A percentile compares a stretch with the other conserved stretches of the same genome.
Conservation (phyloP, 2,329 filamentous ascomycete species). For the Xylariaceae sp. region DNA sequence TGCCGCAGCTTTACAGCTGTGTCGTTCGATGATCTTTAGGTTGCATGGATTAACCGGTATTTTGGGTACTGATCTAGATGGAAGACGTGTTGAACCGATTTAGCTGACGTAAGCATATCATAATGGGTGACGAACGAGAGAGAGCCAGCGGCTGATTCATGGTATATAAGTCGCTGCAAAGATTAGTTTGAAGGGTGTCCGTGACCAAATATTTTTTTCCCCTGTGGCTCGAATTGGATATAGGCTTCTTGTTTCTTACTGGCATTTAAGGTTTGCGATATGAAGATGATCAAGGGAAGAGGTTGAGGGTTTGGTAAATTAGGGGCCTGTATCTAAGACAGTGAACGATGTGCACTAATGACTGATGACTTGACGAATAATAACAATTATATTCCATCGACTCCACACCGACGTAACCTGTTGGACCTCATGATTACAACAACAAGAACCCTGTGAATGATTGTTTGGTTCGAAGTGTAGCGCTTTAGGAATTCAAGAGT, state of each 20-base stretch:
- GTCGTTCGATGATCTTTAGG: neutral
- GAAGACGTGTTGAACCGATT: neutral
- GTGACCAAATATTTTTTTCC: neutral
- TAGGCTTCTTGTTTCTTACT: neutral
- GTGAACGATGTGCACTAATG: conserved; percentile 12
- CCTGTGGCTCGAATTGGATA: conserved; percentile 7
- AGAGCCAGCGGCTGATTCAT: neutral
- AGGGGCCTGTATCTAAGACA: conserved; percentile 24
- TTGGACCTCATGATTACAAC: no score
- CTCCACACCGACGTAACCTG: no score
- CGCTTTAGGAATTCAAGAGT: no score
- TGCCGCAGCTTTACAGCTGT: neutral
- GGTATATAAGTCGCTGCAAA: neutral
- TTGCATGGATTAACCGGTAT: neutral
- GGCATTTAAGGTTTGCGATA: neutral
- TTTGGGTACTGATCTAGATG: neutral
- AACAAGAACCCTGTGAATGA: no score
- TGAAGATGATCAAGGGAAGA: conserved; percentile 2
- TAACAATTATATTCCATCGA: no score
- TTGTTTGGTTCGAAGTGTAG: no score
- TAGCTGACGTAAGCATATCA: neutral
- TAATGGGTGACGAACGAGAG: neutral
- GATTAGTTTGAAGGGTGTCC: neutral
- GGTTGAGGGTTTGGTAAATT: conserved; percentile 4
- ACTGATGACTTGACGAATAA: conserved; percentile 26